Percentiles rank a stretch among this genome's conserved stretches.
phyloP scores from a whole-genome alignment of 192 early-diverging fungal genomes.

The Coemansia sp. region DNA sequence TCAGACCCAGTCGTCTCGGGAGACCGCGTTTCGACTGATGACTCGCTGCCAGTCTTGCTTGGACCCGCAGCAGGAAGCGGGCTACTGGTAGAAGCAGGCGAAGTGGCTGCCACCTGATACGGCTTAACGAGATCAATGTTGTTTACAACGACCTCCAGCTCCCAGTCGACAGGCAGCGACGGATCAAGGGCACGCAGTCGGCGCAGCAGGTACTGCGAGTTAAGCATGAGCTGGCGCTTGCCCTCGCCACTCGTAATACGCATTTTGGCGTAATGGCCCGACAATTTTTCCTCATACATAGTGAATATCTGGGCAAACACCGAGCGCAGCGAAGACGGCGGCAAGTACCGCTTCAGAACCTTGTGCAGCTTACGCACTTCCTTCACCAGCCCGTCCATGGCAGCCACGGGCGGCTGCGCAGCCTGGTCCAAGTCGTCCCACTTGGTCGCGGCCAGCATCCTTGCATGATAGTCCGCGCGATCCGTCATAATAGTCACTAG shows the following conservation, averaged over 20 bases:
- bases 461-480: slow-evolving; percentile 74
- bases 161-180: slow-evolving; percentile 71
- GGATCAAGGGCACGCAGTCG: slow-evolving; percentile 68
- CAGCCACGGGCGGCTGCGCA: slow-evolving; percentile 41
- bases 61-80: background rate
- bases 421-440: slow-evolving; percentile 49
- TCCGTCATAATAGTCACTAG: slow-evolving; percentile 96
- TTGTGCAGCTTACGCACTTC: slow-evolving; percentile 90
- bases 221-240: slow-evolving; percentile 69
- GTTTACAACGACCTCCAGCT: slow-evolving; percentile 77
- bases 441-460: slow-evolving; percentile 64
- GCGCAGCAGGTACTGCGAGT: slow-evolving; percentile 72
- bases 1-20: background rate
- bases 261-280: slow-evolving; percentile 35
- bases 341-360: slow-evolving; percentile 86
- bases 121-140: slow-evolving; percentile 71
- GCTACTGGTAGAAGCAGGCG: background rate
- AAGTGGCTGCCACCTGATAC: slow-evolving; percentile 21
- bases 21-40: background rate
- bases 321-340: slow-evolving; percentile 64
- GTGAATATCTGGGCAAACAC: slow-evolving; percentile 81
- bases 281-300: slow-evolving; percentile 74
- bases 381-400: slow-evolving; percentile 87
- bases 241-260: slow-evolving; percentile 43
- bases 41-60: background rate